Percentiles rank a stretch among this genome's conserved stretches.
phyloP scores from a whole-genome alignment of 2,329 filamentous ascomycete genomes.

The Neopestalotiopsis clavispora region DNA sequence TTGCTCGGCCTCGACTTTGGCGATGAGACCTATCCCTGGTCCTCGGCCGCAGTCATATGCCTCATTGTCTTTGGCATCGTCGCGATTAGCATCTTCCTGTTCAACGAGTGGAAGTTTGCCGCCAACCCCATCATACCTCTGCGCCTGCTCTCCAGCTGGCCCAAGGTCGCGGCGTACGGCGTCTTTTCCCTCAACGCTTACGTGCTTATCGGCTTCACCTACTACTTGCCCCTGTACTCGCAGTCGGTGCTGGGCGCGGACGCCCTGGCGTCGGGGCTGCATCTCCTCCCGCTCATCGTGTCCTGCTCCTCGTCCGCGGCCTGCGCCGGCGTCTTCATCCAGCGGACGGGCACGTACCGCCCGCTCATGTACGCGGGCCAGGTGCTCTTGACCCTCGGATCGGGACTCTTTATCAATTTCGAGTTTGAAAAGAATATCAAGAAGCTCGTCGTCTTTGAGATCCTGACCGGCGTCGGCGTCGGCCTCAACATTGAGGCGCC shows the following conservation, averaged over 20 bases:
- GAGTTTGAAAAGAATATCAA: conserved; percentile 52
- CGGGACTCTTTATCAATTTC: conserved; percentile 61
- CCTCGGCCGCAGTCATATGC: conserved; percentile 64
- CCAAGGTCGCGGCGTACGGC: conserved; percentile 61
- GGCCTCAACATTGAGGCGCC: conserved; percentile 68
- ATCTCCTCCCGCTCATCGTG: conserved; percentile 66
- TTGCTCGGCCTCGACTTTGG: conserved; percentile 74
- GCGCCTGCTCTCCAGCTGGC: conserved; percentile 58
- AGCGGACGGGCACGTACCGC: conserved; percentile 59
- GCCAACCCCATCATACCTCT: conserved; percentile 73
- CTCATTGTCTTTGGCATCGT: conserved; percentile 64
- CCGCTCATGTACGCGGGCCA: conserved; percentile 59
- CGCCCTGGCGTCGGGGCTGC: conserved; percentile 64
- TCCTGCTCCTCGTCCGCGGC: conserved; percentile 50
- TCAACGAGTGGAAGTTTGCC: conserved; percentile 68
- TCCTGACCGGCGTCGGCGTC: conserved; percentile 64
- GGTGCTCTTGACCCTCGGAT: conserved; percentile 61
- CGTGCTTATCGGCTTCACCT: conserved; percentile 68
- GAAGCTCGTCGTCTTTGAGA: conserved; percentile 58
- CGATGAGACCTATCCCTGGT: conserved; percentile 66
- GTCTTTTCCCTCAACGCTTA: conserved; percentile 53
- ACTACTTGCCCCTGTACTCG: conserved; percentile 77
- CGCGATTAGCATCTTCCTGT: conserved; percentile 55
- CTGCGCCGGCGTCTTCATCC: conserved; percentile 37
- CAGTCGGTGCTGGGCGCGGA: conserved; percentile 68